Conservation (phyloP, 2,329 filamentous ascomycete genomes). For the Aspergillus thermomutatus region DNA sequence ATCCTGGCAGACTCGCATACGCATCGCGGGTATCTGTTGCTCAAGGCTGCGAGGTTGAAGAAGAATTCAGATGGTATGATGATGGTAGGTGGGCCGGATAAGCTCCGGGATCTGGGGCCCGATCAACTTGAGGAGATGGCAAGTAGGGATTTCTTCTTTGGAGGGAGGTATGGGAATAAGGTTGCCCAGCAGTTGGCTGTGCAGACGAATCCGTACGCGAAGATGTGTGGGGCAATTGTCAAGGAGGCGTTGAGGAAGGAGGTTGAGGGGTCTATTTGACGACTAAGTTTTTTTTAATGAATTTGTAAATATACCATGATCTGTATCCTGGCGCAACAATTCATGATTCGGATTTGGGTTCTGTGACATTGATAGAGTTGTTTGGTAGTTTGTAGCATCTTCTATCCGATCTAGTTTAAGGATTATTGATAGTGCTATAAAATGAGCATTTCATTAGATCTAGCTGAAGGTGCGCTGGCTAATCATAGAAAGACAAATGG, state of each 20-base stretch:
- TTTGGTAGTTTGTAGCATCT: background rate
- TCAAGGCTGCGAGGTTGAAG: constrained; percentile 34
- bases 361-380: background rate
- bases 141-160: constrained; percentile 53
- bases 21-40: constrained; percentile 48
- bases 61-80: constrained; percentile 7
- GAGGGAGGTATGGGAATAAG: constrained; percentile 55
- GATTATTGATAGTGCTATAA: background rate
- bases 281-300: background rate
- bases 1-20: constrained; percentile 55
- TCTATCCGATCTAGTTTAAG: background rate
- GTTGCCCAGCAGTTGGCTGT: constrained; percentile 57
- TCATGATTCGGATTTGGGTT: background rate
- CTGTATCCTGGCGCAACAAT: background rate
- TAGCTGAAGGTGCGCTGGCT: background rate
- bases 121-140: constrained; percentile 54
- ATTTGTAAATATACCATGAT: background rate
- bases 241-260: constrained; percentile 59
- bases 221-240: constrained; percentile 61
- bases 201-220: constrained; percentile 60
- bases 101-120: constrained; percentile 30
- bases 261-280: constrained; percentile 29
- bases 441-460: background rate
- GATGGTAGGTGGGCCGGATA: constrained; percentile 21
- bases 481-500: background rate